Evolutionary conservation across 352 stramenopile genomes (phyloP).

Genomic region (Phytopythium ostracodes): DNA sequence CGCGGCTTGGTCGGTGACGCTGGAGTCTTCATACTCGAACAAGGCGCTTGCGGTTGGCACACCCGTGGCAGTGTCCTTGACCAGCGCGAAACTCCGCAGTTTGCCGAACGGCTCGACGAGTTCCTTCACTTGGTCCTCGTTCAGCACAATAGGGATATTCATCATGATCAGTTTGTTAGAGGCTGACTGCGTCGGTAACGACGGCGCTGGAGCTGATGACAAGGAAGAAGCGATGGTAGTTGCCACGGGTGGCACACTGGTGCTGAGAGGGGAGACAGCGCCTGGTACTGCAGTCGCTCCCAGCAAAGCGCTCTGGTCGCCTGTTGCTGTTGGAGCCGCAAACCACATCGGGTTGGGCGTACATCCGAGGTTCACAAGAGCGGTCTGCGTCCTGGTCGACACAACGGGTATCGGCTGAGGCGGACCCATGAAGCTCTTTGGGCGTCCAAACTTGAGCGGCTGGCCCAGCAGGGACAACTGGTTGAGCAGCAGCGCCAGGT

Average conservation of each 20-base stretch:
- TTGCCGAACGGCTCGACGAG: constrained; percentile 80
- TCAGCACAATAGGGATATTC: constrained; percentile 77
- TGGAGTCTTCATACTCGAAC: constrained; percentile 75
- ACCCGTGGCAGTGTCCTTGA: constrained; percentile 45
- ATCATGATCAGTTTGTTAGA: constrained; percentile 70
- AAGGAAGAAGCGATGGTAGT: constrained; percentile 1
- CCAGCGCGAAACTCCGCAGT: constrained; percentile 60
- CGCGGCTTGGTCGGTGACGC: constrained; percentile 51
- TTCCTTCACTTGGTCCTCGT: constrained; percentile 78
- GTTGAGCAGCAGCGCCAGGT: constrained; percentile 80
- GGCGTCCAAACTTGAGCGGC: constrained; percentile 83
- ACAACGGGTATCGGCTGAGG: constrained; percentile 72
- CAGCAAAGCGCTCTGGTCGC: not conserved
- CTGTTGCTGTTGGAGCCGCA: not conserved
- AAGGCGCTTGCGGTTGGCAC: constrained; percentile 65
- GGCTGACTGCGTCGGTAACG: not conserved
- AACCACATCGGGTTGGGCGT: constrained; percentile 82
- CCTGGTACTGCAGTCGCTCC: not conserved
- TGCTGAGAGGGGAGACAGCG: not conserved
- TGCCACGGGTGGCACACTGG: not conserved
- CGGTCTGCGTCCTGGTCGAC: constrained; percentile 67
- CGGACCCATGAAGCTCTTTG: constrained; percentile 78
- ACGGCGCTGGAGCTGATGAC: not conserved
- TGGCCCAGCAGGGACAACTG: constrained; percentile 74
- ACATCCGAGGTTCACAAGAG: constrained; percentile 76